A percentile compares a stretch with the other conserved stretches of the same genome.
Evolutionary conservation across 768 basidiomycete genomes (phyloP).

Genomic region (Russula brevipes): DNA sequence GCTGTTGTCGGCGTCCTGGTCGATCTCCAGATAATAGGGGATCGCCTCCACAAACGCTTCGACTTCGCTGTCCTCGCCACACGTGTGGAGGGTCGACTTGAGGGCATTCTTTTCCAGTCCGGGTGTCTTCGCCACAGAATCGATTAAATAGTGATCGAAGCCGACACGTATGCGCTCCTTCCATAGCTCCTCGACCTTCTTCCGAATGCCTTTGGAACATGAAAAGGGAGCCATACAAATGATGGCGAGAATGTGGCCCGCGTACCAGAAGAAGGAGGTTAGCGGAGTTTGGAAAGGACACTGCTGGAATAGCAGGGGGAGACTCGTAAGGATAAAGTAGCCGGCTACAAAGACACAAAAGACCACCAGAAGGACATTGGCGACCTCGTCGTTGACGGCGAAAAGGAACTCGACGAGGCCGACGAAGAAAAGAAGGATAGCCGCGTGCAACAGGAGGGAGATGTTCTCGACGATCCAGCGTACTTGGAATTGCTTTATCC

Average conservation of each 20-base stretch:
- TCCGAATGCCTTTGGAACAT: neutral
- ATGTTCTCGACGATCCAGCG: constrained; percentile 4
- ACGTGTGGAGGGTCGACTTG: neutral
- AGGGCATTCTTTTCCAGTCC: neutral
- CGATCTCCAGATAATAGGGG: neutral
- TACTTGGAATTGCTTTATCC: neutral
- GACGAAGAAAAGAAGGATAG: constrained; percentile 1
- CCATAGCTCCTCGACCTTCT: neutral
- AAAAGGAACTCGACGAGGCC: constrained; percentile 7
- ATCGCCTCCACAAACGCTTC: neutral
- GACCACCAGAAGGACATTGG: neutral
- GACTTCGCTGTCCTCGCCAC: neutral
- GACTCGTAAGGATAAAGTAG: neutral
- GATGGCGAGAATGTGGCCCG: neutral
- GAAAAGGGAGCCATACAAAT: neutral
- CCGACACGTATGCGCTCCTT: neutral
- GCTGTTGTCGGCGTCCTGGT: neutral
- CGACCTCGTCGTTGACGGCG: neutral
- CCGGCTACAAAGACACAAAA: neutral
- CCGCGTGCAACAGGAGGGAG: constrained; percentile 3
- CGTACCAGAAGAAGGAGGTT: constrained; percentile 2
- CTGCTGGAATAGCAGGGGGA: neutral
- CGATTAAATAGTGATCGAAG: neutral
- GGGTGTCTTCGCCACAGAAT: neutral
- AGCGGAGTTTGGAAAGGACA: constrained; percentile 9